Conservation (phyloP, 371 early-diverging fungal species). For the Enterospora canceri region DNA sequence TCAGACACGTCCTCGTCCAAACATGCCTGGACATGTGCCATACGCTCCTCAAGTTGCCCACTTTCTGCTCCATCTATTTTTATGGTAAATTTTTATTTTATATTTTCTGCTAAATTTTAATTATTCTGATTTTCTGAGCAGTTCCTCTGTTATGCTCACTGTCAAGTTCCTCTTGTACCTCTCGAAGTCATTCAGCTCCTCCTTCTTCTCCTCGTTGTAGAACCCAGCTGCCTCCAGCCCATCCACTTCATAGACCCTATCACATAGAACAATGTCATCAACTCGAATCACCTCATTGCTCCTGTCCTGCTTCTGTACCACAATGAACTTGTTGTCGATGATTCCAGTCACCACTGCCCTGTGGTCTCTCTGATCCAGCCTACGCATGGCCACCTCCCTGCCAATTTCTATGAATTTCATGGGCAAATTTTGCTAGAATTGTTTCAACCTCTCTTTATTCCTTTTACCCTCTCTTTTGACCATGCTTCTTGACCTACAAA, state of each 20-base stretch:
- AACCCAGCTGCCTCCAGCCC: constrained; percentile 1
- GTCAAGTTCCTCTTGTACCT: constrained; percentile 31
- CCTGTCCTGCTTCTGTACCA: constrained; percentile 25
- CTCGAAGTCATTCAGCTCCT: constrained; percentile 32
- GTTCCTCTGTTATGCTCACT: constrained; percentile 22
- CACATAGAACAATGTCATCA: constrained; percentile 19
- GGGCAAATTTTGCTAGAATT: constrained; percentile 11
- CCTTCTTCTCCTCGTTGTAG: constrained; percentile 8
- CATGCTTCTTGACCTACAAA: constrained; percentile 21
- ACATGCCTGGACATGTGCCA: too few relatives aligned
- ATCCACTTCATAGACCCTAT: constrained; percentile 8
- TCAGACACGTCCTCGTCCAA: too few relatives aligned
- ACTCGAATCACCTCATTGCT: constrained; percentile 15
- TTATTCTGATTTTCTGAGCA: constrained; percentile 27
- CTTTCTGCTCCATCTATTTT: too few relatives aligned
- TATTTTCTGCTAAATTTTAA: too few relatives aligned
- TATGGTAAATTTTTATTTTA: too few relatives aligned
- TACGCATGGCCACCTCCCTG: constrained; percentile 20
- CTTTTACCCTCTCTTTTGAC: too few relatives aligned
- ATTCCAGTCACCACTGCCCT: constrained; percentile 36
- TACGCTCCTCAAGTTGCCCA: too few relatives aligned
- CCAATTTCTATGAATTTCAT: constrained; percentile 34
- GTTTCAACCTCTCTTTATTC: not conserved
- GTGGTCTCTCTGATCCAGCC: constrained; percentile 15
- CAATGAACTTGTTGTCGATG: constrained; percentile 32